phyloP scores from a whole-genome alignment of 140 eudicot genomes.

The Oenanthe javanica region DNA sequence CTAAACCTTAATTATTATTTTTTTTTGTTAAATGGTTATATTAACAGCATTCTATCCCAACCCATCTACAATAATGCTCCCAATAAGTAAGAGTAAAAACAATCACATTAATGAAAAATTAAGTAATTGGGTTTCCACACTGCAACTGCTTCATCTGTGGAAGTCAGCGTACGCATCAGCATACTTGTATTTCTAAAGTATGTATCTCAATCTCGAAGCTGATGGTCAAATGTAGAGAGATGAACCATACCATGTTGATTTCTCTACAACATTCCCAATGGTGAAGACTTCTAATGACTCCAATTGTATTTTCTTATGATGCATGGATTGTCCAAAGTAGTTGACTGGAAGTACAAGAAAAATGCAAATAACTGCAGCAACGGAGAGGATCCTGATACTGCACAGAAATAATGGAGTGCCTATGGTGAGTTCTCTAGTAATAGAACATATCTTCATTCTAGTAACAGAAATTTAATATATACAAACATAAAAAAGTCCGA shows the following conservation, averaged over 20 bases:
- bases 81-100: not conserved
- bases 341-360: conserved; percentile 82
- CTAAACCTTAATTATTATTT: too few relatives aligned
- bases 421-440: not conserved
- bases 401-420: conserved; percentile 13
- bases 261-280: conserved; percentile 58
- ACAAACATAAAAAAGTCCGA: not conserved
- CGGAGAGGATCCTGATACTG: conserved; percentile 73
- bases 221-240: not conserved
- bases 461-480: not conserved
- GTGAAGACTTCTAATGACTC: conserved; percentile 65
- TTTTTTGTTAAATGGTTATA: not conserved
- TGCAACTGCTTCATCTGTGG: not conserved
- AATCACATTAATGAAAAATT: not conserved
- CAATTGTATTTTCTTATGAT: conserved; percentile 32
- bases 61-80: not conserved
- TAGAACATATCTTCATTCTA: not conserved
- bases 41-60: not conserved
- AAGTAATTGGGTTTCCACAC: not conserved
- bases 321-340: conserved; percentile 62
- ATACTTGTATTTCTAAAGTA: not conserved
- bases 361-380: conserved; percentile 67
- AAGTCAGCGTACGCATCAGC: not conserved
- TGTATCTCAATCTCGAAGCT: not conserved
- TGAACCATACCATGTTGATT: conserved; percentile 58